These are phyloP conservation scores for Talaromyces wortmannii DNA, from an alignment of 495 filamentous ascomycete species.

Conservation along the genomic window DNA sequence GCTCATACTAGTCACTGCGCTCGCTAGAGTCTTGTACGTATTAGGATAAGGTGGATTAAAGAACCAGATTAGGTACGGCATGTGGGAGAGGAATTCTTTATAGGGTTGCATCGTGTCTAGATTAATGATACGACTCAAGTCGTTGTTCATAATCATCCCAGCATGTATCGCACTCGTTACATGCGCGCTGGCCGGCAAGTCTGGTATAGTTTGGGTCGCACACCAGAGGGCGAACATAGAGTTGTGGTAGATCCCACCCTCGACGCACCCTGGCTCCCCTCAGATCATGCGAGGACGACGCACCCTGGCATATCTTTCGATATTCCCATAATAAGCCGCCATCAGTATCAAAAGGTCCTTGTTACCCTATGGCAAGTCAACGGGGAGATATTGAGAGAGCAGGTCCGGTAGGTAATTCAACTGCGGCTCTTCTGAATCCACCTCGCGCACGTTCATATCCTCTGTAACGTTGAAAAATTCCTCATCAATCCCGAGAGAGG, in stretches of 20 bases:
- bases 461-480: constrained; percentile 1
- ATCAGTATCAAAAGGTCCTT: constrained; percentile 17
- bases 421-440: neutral
- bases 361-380: constrained; percentile 17
- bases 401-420: neutral
- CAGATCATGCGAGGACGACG: constrained; percentile 9
- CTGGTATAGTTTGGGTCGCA: constrained; percentile 6
- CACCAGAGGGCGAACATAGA: constrained; percentile 20
- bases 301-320: constrained; percentile 19
- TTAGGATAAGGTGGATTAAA: neutral
- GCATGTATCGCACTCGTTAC: constrained; percentile 12
- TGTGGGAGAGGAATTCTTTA: neutral
- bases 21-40: neutral
- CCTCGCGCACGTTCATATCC: neutral
- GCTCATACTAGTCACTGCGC: neutral
- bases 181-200: neutral
- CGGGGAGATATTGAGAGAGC: constrained; percentile 11
- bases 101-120: constrained; percentile 2
- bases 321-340: constrained; percentile 18
- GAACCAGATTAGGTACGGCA: constrained; percentile 14
- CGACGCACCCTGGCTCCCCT: constrained; percentile 11
- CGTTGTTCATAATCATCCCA: constrained; percentile 15
- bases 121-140: constrained; percentile 10
- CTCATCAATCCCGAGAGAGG: neutral
- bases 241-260: constrained; percentile 20